A percentile compares a stretch with the other conserved stretches of the same genome.
Evolutionary conservation across 2,329 filamentous ascomycete genomes (phyloP).

Genomic region (Botryotinia globosa): DNA sequence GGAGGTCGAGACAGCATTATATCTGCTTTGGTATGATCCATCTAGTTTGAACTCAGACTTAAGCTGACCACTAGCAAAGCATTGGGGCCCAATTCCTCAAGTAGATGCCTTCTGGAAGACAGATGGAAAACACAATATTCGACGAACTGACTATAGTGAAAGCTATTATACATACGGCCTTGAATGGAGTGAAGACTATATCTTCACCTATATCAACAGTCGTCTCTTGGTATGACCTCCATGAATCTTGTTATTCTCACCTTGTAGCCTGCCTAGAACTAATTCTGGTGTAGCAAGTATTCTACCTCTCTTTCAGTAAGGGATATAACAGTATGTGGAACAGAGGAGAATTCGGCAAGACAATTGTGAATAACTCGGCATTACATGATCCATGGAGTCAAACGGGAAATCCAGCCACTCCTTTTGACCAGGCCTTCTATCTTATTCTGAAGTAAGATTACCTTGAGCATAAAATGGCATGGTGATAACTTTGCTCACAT

Average conservation of each 20-base stretch:
- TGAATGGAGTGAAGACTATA: constrained; percentile 51
- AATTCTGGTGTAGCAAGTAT: constrained; percentile 41
- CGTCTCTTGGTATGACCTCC: constrained; percentile 36
- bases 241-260: not conserved
- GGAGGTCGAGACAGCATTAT: constrained; percentile 45
- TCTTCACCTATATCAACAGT: constrained; percentile 53
- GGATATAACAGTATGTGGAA: constrained; percentile 35
- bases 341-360: constrained; percentile 44
- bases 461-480: not conserved
- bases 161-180: constrained; percentile 52
- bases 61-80: constrained; percentile 27
- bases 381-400: constrained; percentile 47
- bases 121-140: constrained; percentile 29
- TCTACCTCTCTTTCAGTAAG: constrained; percentile 37
- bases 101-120: constrained; percentile 33
- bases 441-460: constrained; percentile 44
- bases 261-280: not conserved
- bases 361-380: constrained; percentile 44
- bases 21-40: constrained; percentile 45
- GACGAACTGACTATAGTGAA: constrained; percentile 43
- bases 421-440: constrained; percentile 53
- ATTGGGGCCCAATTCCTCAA: constrained; percentile 45
- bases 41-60: not conserved
- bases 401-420: constrained; percentile 41
- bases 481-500: not conserved